A percentile compares a stretch with the other conserved stretches of the same genome.
Evolutionary conservation across 148 eudicot species (phyloP).

Genomic region (Arbutus unedo): DNA sequence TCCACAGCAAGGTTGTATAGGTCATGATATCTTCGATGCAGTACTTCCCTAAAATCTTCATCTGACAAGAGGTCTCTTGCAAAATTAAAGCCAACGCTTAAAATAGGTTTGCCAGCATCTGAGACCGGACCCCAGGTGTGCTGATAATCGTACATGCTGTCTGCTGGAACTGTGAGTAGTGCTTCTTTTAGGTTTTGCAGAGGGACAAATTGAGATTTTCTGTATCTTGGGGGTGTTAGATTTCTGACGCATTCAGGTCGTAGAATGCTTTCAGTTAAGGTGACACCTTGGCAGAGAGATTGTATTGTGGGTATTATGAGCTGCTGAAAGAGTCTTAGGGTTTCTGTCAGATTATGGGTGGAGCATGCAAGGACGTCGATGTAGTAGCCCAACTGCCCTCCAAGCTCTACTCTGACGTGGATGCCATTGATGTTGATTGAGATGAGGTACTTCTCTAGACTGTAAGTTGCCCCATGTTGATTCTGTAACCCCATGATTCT

Average conservation of each 20-base stretch:
- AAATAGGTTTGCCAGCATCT: slow-evolving; percentile 49
- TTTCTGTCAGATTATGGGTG: slow-evolving; percentile 74
- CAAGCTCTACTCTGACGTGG: slow-evolving; percentile 77
- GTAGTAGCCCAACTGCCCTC: slow-evolving; percentile 61
- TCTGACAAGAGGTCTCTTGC: slow-evolving; percentile 85
- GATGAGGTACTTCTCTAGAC: slow-evolving; percentile 75
- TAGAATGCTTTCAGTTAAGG: slow-evolving; percentile 57
- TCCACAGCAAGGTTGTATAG: slow-evolving; percentile 84
- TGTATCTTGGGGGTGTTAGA: slow-evolving; percentile 77
- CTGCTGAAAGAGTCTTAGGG: slow-evolving; percentile 72
- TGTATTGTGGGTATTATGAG: slow-evolving; percentile 82
- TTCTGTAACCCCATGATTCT: slow-evolving; percentile 60
- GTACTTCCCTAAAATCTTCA: slow-evolving; percentile 88
- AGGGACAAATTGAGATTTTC: slow-evolving; percentile 60
- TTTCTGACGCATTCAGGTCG: slow-evolving; percentile 77
- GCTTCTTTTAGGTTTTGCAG: slow-evolving; percentile 64
- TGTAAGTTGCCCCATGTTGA: slow-evolving; percentile 86
- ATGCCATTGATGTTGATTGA: slow-evolving; percentile 74
- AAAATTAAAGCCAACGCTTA: slow-evolving; percentile 61
- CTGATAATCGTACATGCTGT: slow-evolving; percentile 86
- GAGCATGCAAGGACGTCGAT: slow-evolving; percentile 88
- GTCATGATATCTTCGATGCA: slow-evolving; percentile 78
- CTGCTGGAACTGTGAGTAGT: slow-evolving; percentile 85
- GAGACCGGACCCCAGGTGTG: slow-evolving; percentile 81
- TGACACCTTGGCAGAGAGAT: slow-evolving; percentile 55